Base-by-base conservation (phyloP, 1,284 basidiomycete species). In the Phylloporus sp. region DNA sequence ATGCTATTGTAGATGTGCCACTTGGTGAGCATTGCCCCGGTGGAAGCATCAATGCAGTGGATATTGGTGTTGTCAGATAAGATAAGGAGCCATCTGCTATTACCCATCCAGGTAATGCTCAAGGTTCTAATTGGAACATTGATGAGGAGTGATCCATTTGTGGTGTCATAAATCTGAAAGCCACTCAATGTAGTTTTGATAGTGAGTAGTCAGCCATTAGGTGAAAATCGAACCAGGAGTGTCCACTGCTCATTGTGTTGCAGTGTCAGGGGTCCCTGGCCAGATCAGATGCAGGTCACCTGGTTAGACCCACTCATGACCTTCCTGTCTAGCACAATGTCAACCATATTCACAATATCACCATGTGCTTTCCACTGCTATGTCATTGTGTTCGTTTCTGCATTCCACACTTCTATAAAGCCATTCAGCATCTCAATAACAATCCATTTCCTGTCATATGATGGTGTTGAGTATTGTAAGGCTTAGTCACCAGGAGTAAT, bases 231-330 rank as follows among this genome's bases (percentile, higher is more conserved):
- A 4, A 58, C 42, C 0, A 49, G 52, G 12, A 28, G 34, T 56
- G 52, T 12, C 18, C 13, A 18, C 2, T 37, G 12, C n/a, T n/a
- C n/a, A 20, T 32, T 7, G n/a, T 58, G 31, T 8, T 69, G 55
- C 2, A 63, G 58, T 1, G 66, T 28, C 29, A 31, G 52, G 8
- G 8, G 10, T 8, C 34, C 39, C 51, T 10, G 15, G 58, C 58
- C n/a, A 42, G 49, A 66, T 64, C 64, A 67, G 32, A 69, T 20
- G 22, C 52, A 63, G 20, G 29, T 56, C 11, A 67, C 66, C 32
- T 4, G 4, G 28, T 63, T 58, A 2, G 56, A 66, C 10, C 67
- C 67, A 11, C 52, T 44, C 20, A 12, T 53, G 6, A 67, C 40
- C 8, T 6, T 63, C 46, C 34, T 15, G 4, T 58, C 66, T 1